Percentiles rank a stretch among this genome's conserved stretches.
phyloP scores from a whole-genome alignment of 768 basidiomycete species.

The Lactarius sanguifluus region DNA sequence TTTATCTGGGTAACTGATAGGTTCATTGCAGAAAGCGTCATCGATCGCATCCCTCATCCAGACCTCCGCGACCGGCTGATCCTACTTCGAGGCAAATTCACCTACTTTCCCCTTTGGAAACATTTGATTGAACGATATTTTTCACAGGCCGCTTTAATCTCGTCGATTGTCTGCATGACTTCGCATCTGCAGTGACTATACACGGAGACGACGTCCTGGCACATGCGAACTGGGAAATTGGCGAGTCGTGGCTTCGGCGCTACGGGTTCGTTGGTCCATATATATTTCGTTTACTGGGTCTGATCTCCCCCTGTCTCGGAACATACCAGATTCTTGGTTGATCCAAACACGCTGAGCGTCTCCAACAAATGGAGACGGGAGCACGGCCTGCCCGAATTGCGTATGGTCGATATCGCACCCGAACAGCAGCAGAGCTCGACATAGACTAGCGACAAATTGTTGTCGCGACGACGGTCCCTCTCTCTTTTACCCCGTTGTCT shows the following conservation, averaged over 20 bases:
- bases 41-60: slow-evolving; percentile 87
- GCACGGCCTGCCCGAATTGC: slow-evolving; percentile 73
- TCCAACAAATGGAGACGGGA: slow-evolving; percentile 89
- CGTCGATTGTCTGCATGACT: slow-evolving; percentile 75
- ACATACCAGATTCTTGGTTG: slow-evolving; percentile 68
- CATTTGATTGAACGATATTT: slow-evolving; percentile 7
- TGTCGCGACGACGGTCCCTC: neutral
- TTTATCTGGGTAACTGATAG: slow-evolving; percentile 6
- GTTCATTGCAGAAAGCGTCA: slow-evolving; percentile 69
- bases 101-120: neutral
- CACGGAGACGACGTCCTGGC: slow-evolving; percentile 93
- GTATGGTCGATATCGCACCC: slow-evolving; percentile 50
- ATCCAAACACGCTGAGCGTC: slow-evolving; percentile 63
- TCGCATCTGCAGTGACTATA: slow-evolving; percentile 64
- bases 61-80: slow-evolving; percentile 91
- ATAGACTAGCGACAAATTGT: slow-evolving; percentile 1
- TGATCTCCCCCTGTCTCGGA: slow-evolving; percentile 3
- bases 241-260: slow-evolving; percentile 77
- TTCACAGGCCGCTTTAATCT: slow-evolving; percentile 70
- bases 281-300: neutral
- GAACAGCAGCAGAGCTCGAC: slow-evolving; percentile 24
- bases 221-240: slow-evolving; percentile 87
- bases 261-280: slow-evolving; percentile 58
- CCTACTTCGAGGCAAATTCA: slow-evolving; percentile 63
- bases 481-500: neutral